These are phyloP conservation scores for Penicillium verhagenii DNA, from an alignment of 495 filamentous ascomycete genomes.

Conservation along the genomic window DNA sequence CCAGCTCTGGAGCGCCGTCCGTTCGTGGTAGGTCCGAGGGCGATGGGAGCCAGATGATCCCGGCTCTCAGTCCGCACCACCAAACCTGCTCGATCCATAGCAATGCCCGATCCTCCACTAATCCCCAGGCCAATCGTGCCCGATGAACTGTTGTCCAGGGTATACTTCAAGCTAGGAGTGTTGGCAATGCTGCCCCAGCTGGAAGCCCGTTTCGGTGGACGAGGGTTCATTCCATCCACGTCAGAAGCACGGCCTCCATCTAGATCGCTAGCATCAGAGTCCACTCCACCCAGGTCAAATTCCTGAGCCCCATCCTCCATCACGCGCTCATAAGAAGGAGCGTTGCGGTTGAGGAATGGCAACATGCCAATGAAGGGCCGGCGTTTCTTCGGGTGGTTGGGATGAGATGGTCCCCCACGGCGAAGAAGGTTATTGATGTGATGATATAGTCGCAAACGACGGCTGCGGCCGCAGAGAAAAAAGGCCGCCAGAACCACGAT, in stretches of 20 bases:
- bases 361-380: slow-evolving; percentile 52
- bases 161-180: slow-evolving; percentile 54
- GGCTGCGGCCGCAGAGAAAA: slow-evolving; percentile 67
- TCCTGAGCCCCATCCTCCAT: slow-evolving; percentile 71
- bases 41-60: slow-evolving; percentile 59
- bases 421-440: slow-evolving; percentile 52
- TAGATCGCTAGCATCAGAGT: slow-evolving; percentile 55
- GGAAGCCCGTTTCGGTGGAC: slow-evolving; percentile 36
- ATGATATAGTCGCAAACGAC: slow-evolving; percentile 63
- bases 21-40: slow-evolving; percentile 43
- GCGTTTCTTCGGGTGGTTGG: slow-evolving; percentile 51
- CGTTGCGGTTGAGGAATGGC: slow-evolving; percentile 52
- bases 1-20: slow-evolving; percentile 45
- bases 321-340: slow-evolving; percentile 78
- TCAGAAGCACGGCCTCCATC: slow-evolving; percentile 39
- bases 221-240: slow-evolving; percentile 22
- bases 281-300: slow-evolving; percentile 69
- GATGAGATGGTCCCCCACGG: slow-evolving; percentile 50
- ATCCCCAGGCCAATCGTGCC: slow-evolving; percentile 51
- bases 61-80: slow-evolving; percentile 78
- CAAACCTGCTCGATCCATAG: slow-evolving; percentile 71
- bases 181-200: slow-evolving; percentile 39
- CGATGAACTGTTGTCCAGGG: slow-evolving; percentile 53
- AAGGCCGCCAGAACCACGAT: slow-evolving; percentile 67
- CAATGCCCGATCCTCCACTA: slow-evolving; percentile 46